Base-by-base conservation (phyloP, 139 green algal species). In the Gonium pectorale region DNA sequence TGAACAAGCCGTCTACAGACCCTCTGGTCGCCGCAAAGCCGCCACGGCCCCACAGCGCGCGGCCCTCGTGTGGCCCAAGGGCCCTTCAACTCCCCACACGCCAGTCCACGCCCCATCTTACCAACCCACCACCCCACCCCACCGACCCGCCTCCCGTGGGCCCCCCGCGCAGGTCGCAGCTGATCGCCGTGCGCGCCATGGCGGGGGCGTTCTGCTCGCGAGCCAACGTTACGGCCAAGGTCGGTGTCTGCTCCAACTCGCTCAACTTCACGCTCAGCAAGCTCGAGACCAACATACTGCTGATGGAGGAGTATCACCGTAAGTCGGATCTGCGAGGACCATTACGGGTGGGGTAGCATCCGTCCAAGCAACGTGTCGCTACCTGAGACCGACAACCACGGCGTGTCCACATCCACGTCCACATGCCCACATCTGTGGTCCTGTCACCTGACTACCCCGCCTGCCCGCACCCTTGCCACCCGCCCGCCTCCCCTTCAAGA, bases 271-370 rank as follows among this genome's bases (percentile, higher is more conserved):
- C 68, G 15, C 1, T 77, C 11, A 62, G 43, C 21, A 60, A 24
- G 41, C 43, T 77, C 11, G 0, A 2, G 1, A 40, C 11, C 1
- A 77, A 77, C 43, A 43, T 77, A 5, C 9, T 41, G 27, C 68
- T 62, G 17, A 77, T 77, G 68, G 68, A 77, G 68, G 43, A 60
- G n/a, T 77, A 77, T 27, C 68, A 77, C 40, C 68, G 68, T 77
- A 37, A 77, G 68, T 77, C 2, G 56, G 27, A 9, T 17, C 13
- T 56, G 49, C 49, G 13, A 26, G 49, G 13, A 26, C 13, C 49
- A 56, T 13, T 56, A 56, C 13, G 17, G 17, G 49, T 56, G 17
- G 13, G 49, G 49, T 56, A 17, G 17, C 49, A 56, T 17, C 13
- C 49, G 17, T 56, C 17, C 13, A 13, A 13, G 13, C 49, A 56